These are phyloP conservation scores for Phaeotremella fagi DNA, from an alignment of 768 basidiomycete genomes.

Conservation along the genomic window DNA sequence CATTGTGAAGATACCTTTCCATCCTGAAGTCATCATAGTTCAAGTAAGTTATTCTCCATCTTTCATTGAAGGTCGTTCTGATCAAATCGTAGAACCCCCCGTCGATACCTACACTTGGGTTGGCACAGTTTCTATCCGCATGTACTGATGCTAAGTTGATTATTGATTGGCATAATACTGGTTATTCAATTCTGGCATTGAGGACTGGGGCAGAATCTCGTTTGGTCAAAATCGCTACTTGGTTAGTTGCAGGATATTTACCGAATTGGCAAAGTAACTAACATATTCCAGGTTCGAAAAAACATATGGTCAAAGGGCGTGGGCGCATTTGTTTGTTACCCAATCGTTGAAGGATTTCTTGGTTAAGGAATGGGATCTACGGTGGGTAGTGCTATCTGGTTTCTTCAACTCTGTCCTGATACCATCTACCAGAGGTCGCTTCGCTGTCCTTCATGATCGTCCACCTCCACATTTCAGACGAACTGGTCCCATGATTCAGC, in stretches of 20 bases:
- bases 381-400: slow-evolving; percentile 54
- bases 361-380: slow-evolving; percentile 65
- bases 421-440: slow-evolving; percentile 60
- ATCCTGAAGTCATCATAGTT: slow-evolving; percentile 66
- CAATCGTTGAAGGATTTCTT: slow-evolving; percentile 73
- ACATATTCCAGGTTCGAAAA: slow-evolving; percentile 70
- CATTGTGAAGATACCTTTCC: slow-evolving; percentile 64
- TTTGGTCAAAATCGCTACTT: slow-evolving; percentile 68
- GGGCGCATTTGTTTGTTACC: slow-evolving; percentile 91
- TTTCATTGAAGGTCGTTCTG: not conserved
- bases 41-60: slow-evolving; percentile 58
- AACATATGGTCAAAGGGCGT: slow-evolving; percentile 71
- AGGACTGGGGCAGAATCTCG: slow-evolving; percentile 65
- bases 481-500: slow-evolving; percentile 64
- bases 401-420: not conserved
- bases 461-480: slow-evolving; percentile 80
- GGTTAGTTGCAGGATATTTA: slow-evolving; percentile 54
- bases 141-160: slow-evolving; percentile 77
- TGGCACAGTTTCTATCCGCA: slow-evolving; percentile 69
- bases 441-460: slow-evolving; percentile 77
- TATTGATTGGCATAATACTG: slow-evolving; percentile 99
- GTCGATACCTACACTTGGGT: slow-evolving; percentile 82
- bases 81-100: slow-evolving; percentile 75
- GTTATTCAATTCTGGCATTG: slow-evolving; percentile 84
- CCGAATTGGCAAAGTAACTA: not conserved